Percentiles rank a stretch among this genome's conserved stretches.
phyloP scores from a whole-genome alignment of 495 filamentous ascomycete species.

The Hapsidospora chrysogenum region DNA sequence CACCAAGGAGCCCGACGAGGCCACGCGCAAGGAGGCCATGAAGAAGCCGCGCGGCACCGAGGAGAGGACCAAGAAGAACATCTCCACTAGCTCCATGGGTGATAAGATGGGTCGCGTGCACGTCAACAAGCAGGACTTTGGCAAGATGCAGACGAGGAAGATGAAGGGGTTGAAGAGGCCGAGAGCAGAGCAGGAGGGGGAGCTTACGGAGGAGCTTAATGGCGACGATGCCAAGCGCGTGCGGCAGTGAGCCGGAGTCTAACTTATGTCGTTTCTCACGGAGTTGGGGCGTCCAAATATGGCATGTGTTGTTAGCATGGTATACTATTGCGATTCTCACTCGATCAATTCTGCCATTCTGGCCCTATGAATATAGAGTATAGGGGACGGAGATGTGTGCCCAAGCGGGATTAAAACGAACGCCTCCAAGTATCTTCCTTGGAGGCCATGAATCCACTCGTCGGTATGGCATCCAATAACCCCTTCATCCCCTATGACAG shows the following conservation, averaged over 20 bases:
- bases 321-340: too few relatives aligned
- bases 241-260: not conserved
- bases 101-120: conserved; percentile 94
- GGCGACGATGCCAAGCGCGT: conserved; percentile 1
- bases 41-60: conserved; percentile 59
- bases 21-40: conserved; percentile 76
- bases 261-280: too few relatives aligned
- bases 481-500: too few relatives aligned
- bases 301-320: too few relatives aligned
- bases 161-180: conserved; percentile 95
- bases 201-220: not conserved
- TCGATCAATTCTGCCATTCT: too few relatives aligned
- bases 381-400: too few relatives aligned
- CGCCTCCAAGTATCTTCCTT: too few relatives aligned
- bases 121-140: conserved; percentile 77
- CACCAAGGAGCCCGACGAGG: conserved; percentile 55
- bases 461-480: too few relatives aligned
- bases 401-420: too few relatives aligned
- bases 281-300: too few relatives aligned
- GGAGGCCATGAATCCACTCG: too few relatives aligned
- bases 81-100: conserved; percentile 75
- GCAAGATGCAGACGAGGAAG: conserved; percentile 82
- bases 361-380: too few relatives aligned
- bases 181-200: conserved; percentile 9
- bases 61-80: conserved; percentile 88